Conservation (phyloP, 257 asterid species). For the Coffea canephora region DNA sequence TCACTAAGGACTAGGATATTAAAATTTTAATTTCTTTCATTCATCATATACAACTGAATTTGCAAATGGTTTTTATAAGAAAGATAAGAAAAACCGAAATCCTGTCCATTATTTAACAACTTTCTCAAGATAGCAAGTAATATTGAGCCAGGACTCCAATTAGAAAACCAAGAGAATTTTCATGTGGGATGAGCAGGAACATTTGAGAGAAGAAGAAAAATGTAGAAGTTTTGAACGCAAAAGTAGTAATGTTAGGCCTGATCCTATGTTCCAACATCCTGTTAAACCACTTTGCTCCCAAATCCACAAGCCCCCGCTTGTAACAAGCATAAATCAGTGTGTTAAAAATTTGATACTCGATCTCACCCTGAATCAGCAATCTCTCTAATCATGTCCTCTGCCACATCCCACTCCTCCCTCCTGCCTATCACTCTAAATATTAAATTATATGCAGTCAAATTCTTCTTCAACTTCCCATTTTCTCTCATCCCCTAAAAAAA, state of each 20-base stretch:
- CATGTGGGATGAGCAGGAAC: too few species aligned
- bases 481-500: slow-evolving; percentile 77
- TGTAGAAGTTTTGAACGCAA: slow-evolving; percentile 22
- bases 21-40: too few species aligned
- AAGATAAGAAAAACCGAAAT: too few species aligned
- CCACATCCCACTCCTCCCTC: slow-evolving; percentile 62
- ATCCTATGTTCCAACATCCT: slow-evolving; percentile 66
- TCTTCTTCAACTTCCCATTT: slow-evolving; percentile 66
- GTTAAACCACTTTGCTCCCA: slow-evolving; percentile 66
- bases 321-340: slow-evolving; percentile 69
- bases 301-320: slow-evolving; percentile 58
- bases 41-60: too few species aligned
- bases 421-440: slow-evolving; percentile 74
- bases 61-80: too few species aligned
- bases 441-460: slow-evolving; percentile 58
- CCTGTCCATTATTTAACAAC: too few species aligned
- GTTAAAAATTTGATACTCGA: slow-evolving; percentile 56
- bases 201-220: too few species aligned
- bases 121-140: too few species aligned
- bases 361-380: slow-evolving; percentile 48
- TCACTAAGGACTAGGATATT: too few species aligned
- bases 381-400: slow-evolving; percentile 57
- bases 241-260: slow-evolving; percentile 75
- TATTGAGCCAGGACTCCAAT: too few species aligned
- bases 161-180: too few species aligned